Evolutionary conservation across 306 rosid genomes (phyloP), one percentile per base, ranked within the genome.

Genomic region (Cucumis melo): DNA sequence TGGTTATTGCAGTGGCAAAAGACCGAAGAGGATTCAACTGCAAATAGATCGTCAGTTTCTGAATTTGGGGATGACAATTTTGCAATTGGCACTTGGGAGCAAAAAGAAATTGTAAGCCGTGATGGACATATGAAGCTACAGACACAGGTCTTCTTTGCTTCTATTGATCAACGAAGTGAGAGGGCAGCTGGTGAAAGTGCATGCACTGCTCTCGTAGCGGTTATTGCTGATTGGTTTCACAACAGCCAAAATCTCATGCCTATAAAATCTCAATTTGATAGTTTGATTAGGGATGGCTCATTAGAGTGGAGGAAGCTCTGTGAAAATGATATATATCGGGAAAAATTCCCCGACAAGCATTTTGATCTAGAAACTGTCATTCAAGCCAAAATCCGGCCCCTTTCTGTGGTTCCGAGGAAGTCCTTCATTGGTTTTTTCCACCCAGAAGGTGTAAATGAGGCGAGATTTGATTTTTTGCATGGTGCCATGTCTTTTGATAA

Each of bases 121-220:
- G 99, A 95, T 79, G 98, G 97, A 48, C 87, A 88, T 81, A 83
- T 90, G 99, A 92, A 89, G 81, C 97, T 95, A 81, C 87, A 87
- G 78, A 83, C 98, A 71, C 90, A 90, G 84, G 96, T 84, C 80
- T 95, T 95, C 86, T 95, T 91, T 77, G 99, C 99, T 77, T 89
- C 99, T 61, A 95, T 95, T 17, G 97, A 95, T 85, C 99, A 95
- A 80, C 87, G 99, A 23, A 95, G 98, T 42, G 99, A 90, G 87
- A 90, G 93, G 29, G 99, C 99, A n/a, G 96, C 99, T 0, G 99
- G 99, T 4, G 99, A 95, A 91, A 92, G 99, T 85, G 99, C 99
- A 8, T 95, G 99, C 64, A 95, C 99, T 11, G 99, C 97, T 66
- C 97, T 95, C 59, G 99, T 95, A 41, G 98, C 98, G 32, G 96